Conservation (phyloP, 2,329 filamentous ascomycete genomes). For the Colletotrichum lupini region DNA sequence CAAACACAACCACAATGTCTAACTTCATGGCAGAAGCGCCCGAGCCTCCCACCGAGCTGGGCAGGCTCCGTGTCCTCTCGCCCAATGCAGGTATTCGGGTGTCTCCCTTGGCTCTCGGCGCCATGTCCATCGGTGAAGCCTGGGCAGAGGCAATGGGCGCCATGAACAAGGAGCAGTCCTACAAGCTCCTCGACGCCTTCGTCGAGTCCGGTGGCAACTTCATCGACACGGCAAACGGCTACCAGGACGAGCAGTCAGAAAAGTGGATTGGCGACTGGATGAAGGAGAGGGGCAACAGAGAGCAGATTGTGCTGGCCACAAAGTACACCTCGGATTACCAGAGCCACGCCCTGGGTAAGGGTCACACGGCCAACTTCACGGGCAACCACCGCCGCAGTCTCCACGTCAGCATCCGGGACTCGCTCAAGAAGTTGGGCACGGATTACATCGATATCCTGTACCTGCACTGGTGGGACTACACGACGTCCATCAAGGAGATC, state of each 20-base stretch:
- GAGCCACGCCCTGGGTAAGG: constrained; percentile 48
- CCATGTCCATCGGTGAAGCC: constrained; percentile 62
- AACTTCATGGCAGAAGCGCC: constrained; percentile 38
- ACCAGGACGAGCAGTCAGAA: constrained; percentile 69
- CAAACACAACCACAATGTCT: constrained; percentile 1
- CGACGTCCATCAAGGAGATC: constrained; percentile 53
- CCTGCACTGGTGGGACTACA: constrained; percentile 57
- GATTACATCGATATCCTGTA: constrained; percentile 58
- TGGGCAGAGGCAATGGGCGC: constrained; percentile 60
- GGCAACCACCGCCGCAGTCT: constrained; percentile 57
- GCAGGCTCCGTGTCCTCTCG: constrained; percentile 62
- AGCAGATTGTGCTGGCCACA: constrained; percentile 65
- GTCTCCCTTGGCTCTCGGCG: constrained; percentile 63
- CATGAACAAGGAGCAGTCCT: constrained; percentile 64
- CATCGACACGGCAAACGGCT: constrained; percentile 72
- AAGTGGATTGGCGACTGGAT: constrained; percentile 70
- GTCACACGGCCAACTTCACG: constrained; percentile 50
- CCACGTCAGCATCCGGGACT: constrained; percentile 53
- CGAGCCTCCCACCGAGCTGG: constrained; percentile 61
- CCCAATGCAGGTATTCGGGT: constrained; percentile 59
- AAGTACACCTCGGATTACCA: constrained; percentile 66
- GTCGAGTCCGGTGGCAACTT: constrained; percentile 73
- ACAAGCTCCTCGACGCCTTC: constrained; percentile 69
- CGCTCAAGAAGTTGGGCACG: constrained; percentile 56
- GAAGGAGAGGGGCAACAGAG: constrained; percentile 57